Base-by-base conservation (phyloP, 2,329 filamentous ascomycete genomes). In the Tricladium varicosporioides region DNA sequence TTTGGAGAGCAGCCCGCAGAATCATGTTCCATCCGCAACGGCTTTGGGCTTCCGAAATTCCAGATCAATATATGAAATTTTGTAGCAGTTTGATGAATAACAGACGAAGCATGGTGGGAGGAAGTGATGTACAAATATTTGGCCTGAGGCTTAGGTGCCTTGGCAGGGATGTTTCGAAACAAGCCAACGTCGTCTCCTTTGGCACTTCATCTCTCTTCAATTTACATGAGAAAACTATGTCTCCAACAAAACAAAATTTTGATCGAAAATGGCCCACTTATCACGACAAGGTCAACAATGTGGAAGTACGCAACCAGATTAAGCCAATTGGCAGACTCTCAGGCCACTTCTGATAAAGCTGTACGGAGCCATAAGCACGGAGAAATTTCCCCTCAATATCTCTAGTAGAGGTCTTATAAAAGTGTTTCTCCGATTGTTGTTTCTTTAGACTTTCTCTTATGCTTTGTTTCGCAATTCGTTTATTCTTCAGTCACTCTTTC, bases 1-100 rank as follows among this genome's bases (percentile, higher is more conserved):
- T 27, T n/a, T 22, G 16, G 11, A 53, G 31, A 33, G 50, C 32
- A 13, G 56, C 18, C 44, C 59, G 52, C 46, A 61, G 55, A 15
- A 63, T 58, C 64, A 66, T 66, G 50, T 40, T 27, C 13, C 31
- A 44, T 15, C 5, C 8, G 27, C 18, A 19, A n/a, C 14, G 19
- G 46, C 46, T 48, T 15, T 48, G 16, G 3, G 4, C 10, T 10
- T 40, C n/a, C 36, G 36, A 40, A n/a, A 40, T 4, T n/a, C 36
- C 36, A 10, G 36, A 13, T 40, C n/a, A 40, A 40, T 40, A 40
- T 40, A 10, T 40, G 36, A 40, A 40, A n/a, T 4, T 40, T 40
- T 40, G 36, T 40, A 5, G 19, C 14, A 5, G 10, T 49, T 49
- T 49, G 47, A 33, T 15, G 47, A 49, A 48, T 13, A 49, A 33